A percentile compares a stretch with the other conserved stretches of the same genome.
phyloP scores from a whole-genome alignment of 2,329 filamentous ascomycete genomes.

The Sporothrix globosa region DNA sequence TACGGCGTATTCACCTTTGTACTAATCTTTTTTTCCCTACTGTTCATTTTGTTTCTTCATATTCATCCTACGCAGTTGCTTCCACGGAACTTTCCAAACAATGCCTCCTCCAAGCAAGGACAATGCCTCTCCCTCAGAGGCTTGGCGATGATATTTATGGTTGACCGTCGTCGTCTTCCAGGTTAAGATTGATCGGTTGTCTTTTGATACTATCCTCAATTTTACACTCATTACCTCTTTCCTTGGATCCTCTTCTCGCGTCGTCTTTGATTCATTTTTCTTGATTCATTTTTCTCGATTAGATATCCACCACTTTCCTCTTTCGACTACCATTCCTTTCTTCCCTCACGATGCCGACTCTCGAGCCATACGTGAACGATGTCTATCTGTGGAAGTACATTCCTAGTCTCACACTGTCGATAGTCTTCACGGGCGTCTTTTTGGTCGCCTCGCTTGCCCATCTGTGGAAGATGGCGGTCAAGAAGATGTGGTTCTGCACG shows the following conservation, averaged over 20 bases:
- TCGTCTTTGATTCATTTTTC: background rate
- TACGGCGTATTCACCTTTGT: slow-evolving; percentile 7
- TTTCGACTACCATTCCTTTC: background rate
- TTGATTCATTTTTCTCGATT: too few relatives aligned
- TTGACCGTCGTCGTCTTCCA: background rate
- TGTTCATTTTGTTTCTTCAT: background rate
- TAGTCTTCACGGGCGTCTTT: slow-evolving; percentile 27
- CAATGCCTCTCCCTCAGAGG: background rate
- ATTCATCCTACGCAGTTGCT: background rate
- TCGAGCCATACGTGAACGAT: background rate
- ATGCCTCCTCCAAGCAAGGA: background rate
- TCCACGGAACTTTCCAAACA: background rate
- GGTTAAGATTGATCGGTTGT: background rate
- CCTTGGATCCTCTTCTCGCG: background rate
- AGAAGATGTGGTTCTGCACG: slow-evolving; percentile 28
- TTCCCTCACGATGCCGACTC: slow-evolving; percentile 24
- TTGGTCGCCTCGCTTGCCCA: slow-evolving; percentile 5
- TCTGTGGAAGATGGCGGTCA: slow-evolving; percentile 16
- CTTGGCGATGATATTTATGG: slow-evolving; percentile 18
- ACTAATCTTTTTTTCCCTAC: background rate
- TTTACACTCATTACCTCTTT: background rate
- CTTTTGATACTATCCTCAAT: background rate
- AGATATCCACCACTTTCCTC: background rate
- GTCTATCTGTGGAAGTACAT: slow-evolving; percentile 30
- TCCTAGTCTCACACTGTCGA: slow-evolving; percentile 25